Evolutionary conservation across 176 grass and related monocot genomes (phyloP).

Genomic region (Typha latifolia): DNA sequence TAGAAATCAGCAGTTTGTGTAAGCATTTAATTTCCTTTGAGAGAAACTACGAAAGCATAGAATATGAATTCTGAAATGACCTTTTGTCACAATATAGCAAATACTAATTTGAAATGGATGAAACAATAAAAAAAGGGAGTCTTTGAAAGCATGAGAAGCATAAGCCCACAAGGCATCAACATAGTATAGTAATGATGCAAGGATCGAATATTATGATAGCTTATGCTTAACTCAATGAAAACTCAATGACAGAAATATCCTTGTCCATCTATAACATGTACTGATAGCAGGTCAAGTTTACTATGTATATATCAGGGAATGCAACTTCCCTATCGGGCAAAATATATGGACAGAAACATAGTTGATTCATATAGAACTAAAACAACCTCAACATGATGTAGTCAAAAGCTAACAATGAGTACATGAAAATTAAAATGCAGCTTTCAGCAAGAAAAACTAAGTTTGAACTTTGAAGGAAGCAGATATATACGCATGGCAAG

Average conservation of each 20-base stretch:
- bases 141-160: neutral
- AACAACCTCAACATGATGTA: neutral
- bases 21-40: neutral
- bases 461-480: neutral
- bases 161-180: neutral
- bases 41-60: neutral
- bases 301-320: neutral
- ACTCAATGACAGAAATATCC: neutral
- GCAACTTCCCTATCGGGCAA: neutral
- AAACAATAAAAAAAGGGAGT: too few species aligned
- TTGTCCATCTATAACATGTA: neutral
- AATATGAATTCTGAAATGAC: slow-evolving; percentile 1
- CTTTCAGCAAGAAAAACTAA: neutral
- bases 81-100: neutral
- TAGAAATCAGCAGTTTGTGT: slow-evolving; percentile 14
- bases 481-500: neutral
- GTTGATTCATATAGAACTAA: neutral
- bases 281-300: neutral
- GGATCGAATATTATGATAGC: neutral
- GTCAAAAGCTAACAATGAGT: neutral
- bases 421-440: neutral
- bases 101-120: neutral
- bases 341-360: neutral
- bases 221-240: neutral
- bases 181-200: neutral